A percentile compares a stretch with the other conserved stretches of the same genome.
Conservation (phyloP, 768 basidiomycete genomes). For the Lactarius sp. region DNA sequence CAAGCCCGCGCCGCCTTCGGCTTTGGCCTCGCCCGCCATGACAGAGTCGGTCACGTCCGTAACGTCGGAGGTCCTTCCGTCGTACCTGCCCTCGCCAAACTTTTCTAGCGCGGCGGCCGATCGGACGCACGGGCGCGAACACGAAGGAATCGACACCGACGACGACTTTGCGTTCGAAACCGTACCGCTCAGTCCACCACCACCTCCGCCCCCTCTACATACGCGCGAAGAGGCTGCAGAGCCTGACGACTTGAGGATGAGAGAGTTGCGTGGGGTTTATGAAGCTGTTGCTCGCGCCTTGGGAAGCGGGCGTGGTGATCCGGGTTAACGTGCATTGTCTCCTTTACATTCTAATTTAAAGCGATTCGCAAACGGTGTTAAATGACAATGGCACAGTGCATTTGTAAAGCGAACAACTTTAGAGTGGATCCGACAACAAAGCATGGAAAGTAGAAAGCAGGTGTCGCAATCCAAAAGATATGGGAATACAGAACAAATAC, state of each 20-base stretch:
- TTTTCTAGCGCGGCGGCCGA: not conserved
- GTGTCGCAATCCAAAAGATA: constrained; percentile 12
- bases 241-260: constrained; percentile 13
- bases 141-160: not conserved
- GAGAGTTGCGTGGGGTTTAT: constrained; percentile 17
- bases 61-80: constrained; percentile 23
- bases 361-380: not conserved
- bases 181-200: constrained; percentile 24
- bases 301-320: not conserved
- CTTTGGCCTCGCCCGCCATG: constrained; percentile 12
- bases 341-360: not conserved
- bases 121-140: not conserved
- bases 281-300: constrained; percentile 24
- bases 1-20: not conserved
- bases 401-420: not conserved
- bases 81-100: constrained; percentile 24
- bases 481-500: constrained; percentile 16
- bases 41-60: constrained; percentile 19
- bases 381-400: not conserved
- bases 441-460: constrained; percentile 3
- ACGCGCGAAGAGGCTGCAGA: constrained; percentile 18
- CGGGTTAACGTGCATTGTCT: not conserved
- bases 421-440: constrained; percentile 7
- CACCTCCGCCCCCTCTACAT: constrained; percentile 16
- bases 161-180: constrained; percentile 14